A percentile compares a stretch with the other conserved stretches of the same genome.
These are phyloP conservation scores for Pleodorina starrii DNA, from an alignment of 139 green algal genomes.

Conservation along the genomic window DNA sequence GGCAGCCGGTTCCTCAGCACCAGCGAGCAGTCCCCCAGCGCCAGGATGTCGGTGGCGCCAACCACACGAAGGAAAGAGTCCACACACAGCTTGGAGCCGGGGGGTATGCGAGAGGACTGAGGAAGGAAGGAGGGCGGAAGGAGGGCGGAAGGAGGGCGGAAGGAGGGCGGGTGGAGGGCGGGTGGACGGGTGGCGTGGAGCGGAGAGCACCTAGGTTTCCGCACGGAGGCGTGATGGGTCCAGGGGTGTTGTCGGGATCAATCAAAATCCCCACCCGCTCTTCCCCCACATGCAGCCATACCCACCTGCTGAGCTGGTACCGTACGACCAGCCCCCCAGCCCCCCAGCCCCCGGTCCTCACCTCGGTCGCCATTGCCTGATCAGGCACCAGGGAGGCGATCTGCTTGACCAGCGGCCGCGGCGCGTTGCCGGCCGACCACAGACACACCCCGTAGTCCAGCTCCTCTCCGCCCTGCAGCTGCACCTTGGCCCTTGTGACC, in stretches of 20 bases:
- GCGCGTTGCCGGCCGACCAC: constrained; percentile 69
- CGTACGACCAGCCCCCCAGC: no score
- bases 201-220: no score
- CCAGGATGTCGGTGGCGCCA: constrained; percentile 71
- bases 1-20: constrained; percentile 67
- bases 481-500: constrained; percentile 44
- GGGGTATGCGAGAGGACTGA: not conserved
- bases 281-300: no score
- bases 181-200: no score
- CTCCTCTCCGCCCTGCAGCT: constrained; percentile 47
- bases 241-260: no score
- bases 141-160: no score
- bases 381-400: not conserved
- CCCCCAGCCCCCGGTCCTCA: not conserved
- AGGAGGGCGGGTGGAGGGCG: no score
- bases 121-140: no score
- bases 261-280: no score
- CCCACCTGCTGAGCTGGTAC: no score
- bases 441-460: constrained; percentile 75
- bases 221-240: no score
- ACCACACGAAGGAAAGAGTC: constrained; percentile 80
- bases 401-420: constrained; percentile 49
- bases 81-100: constrained; percentile 71
- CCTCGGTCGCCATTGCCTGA: not conserved
- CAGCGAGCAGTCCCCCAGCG: constrained; percentile 72